These are phyloP conservation scores for Ceratobasidium sp. DNA, from an alignment of 1,284 basidiomycete genomes.

Conservation along the genomic window DNA sequence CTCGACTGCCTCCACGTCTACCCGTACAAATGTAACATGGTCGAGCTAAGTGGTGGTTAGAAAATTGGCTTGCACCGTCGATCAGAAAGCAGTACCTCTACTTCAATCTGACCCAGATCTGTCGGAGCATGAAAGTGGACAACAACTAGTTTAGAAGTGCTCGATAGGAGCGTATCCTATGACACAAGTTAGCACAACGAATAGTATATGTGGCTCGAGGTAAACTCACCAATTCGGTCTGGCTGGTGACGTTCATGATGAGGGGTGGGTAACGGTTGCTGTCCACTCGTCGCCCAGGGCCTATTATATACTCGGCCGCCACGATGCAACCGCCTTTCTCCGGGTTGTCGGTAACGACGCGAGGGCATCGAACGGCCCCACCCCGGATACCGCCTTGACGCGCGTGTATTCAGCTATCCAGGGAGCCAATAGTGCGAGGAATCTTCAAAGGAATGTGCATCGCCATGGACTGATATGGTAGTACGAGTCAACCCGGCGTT, in stretches of 20 bases:
- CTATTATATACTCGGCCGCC: background rate
- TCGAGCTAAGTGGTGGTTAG: no score
- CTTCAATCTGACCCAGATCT: background rate
- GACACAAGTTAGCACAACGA: no score
- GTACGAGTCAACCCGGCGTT: conserved; percentile 15
- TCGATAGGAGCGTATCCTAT: background rate
- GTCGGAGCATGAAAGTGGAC: background rate
- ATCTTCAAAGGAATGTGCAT: background rate
- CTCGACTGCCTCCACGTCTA: background rate
- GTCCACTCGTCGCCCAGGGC: no score
- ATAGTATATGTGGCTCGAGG: background rate
- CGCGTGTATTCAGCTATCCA: background rate
- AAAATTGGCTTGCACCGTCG: background rate
- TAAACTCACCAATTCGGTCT: background rate
- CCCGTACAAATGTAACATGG: background rate
- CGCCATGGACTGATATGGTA: background rate
- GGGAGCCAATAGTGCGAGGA: background rate
- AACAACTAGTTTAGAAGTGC: background rate
- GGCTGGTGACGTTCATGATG: background rate
- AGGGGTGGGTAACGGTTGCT: background rate
- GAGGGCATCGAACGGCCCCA: background rate
- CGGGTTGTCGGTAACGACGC: background rate
- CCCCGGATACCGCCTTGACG: background rate
- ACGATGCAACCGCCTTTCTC: background rate
- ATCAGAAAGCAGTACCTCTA: background rate